A percentile compares a stretch with the other conserved stretches of the same genome.
phyloP scores from a whole-genome alignment of 2,329 filamentous ascomycete genomes.

The Colletotrichum spaethianum region DNA sequence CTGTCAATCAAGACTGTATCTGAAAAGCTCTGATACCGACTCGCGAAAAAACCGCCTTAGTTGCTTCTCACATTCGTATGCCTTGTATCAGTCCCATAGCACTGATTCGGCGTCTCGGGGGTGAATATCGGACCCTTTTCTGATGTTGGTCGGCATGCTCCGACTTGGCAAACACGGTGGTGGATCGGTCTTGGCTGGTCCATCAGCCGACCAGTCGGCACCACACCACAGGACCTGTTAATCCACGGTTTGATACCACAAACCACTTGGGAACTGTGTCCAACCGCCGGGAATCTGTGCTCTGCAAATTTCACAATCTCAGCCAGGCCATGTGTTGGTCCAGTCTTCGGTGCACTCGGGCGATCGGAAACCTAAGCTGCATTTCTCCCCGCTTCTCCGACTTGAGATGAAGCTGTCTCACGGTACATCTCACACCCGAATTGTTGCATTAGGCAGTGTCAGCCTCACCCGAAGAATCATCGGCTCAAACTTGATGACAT shows the following conservation, averaged over 20 bases:
- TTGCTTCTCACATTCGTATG: not conserved
- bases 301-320: conserved; percentile 1
- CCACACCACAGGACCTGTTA: not conserved
- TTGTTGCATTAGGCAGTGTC: conserved; percentile 32
- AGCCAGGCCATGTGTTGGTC: conserved; percentile 27
- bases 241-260: conserved; percentile 11
- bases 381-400: conserved; percentile 26
- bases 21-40: not conserved
- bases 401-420: conserved; percentile 41
- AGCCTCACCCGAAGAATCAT: conserved; percentile 23
- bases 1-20: not conserved
- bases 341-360: conserved; percentile 38
- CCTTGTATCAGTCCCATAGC: not conserved
- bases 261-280: conserved; percentile 3
- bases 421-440: conserved; percentile 38
- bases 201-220: conserved; percentile 29
- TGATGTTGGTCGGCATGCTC: conserved; percentile 39
- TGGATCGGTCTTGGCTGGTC: conserved; percentile 34
- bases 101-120: not conserved
- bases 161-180: conserved; percentile 27
- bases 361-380: conserved; percentile 38
- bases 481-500: conserved; percentile 39
- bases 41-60: not conserved
- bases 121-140: conserved; percentile 9
- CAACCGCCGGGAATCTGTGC: conserved; percentile 15